A percentile compares a stretch with the other conserved stretches of the same genome.
phyloP scores from a whole-genome alignment of 148 eudicot species.

The Vaccinium darrowii region DNA sequence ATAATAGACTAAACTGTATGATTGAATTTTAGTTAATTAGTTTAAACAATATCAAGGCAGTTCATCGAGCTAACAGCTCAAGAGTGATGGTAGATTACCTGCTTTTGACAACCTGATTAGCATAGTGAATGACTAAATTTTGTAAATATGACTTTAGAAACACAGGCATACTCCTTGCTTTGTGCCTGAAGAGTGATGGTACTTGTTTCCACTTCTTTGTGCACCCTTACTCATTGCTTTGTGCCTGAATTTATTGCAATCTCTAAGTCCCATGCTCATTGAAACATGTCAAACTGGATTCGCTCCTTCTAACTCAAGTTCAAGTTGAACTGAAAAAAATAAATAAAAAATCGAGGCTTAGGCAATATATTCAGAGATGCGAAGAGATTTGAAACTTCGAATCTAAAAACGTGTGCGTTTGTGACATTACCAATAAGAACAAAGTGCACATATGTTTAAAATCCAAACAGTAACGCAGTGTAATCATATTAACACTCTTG shows the following conservation, averaged over 20 bases:
- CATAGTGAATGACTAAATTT: background rate
- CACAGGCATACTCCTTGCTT: background rate
- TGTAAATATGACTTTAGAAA: background rate
- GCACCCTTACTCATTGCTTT: background rate
- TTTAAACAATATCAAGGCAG: background rate
- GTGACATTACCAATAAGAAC: background rate
- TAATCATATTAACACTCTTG: background rate
- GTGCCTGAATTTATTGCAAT: background rate
- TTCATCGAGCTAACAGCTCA: background rate
- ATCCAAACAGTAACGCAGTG: background rate
- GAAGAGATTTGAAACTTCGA: background rate
- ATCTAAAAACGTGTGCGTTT: background rate
- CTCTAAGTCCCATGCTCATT: background rate
- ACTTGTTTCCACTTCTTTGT: background rate
- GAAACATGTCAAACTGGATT: background rate
- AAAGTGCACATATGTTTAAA: slow-evolving; percentile 1
- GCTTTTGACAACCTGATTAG: background rate
- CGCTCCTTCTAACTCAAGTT: background rate
- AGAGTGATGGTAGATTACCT: background rate
- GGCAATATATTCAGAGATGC: no score
- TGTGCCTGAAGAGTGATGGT: background rate
- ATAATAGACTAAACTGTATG: background rate
- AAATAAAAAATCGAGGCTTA: no score
- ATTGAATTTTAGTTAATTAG: background rate
- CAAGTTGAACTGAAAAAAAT: no score